Evolutionary conservation across 352 stramenopile genomes (phyloP).

Genomic region (Pythium insidiosum): DNA sequence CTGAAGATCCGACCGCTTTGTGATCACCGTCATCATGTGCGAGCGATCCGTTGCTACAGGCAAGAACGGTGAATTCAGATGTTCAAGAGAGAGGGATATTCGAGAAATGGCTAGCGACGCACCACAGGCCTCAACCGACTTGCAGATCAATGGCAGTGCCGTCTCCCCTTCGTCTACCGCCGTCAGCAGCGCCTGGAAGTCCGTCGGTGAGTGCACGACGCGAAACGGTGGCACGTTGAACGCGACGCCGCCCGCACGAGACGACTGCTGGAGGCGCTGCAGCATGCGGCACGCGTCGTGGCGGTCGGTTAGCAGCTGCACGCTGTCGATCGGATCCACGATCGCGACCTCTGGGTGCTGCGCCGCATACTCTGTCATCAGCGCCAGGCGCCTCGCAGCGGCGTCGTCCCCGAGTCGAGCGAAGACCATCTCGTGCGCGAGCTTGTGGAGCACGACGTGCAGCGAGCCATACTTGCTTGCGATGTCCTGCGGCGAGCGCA

Average conservation of each 20-base stretch:
- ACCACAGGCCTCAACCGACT: conserved; percentile 81
- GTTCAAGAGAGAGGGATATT: background rate
- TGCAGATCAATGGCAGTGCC: conserved; percentile 68
- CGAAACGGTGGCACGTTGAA: conserved; percentile 53
- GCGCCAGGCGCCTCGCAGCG: conserved; percentile 29
- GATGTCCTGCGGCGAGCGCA: conserved; percentile 24
- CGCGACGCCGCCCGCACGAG: background rate
- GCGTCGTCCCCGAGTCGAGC: conserved; percentile 33
- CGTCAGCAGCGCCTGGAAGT: background rate
- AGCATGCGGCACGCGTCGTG: conserved; percentile 51
- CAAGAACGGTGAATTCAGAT: background rate
- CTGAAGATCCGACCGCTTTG: conserved; percentile 46
- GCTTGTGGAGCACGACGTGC: conserved; percentile 71
- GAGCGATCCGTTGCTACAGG: conserved; percentile 61
- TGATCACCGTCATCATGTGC: conserved; percentile 80
- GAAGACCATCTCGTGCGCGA: conserved; percentile 83
- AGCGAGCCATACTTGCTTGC: conserved; percentile 29
- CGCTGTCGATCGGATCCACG: conserved; percentile 62
- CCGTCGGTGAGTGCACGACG: conserved; percentile 20
- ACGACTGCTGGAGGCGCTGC: conserved; percentile 10
- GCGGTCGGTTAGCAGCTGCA: conserved; percentile 64
- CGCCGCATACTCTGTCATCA: conserved; percentile 41
- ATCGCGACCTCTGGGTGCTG: conserved; percentile 39
- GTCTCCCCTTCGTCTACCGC: conserved; percentile 30
- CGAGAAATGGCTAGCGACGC: conserved; percentile 2